A percentile compares a stretch with the other conserved stretches of the same genome.
Evolutionary conservation across 176 grass and related monocot species (phyloP).

Genomic region (Dendrocalamus sinicus): DNA sequence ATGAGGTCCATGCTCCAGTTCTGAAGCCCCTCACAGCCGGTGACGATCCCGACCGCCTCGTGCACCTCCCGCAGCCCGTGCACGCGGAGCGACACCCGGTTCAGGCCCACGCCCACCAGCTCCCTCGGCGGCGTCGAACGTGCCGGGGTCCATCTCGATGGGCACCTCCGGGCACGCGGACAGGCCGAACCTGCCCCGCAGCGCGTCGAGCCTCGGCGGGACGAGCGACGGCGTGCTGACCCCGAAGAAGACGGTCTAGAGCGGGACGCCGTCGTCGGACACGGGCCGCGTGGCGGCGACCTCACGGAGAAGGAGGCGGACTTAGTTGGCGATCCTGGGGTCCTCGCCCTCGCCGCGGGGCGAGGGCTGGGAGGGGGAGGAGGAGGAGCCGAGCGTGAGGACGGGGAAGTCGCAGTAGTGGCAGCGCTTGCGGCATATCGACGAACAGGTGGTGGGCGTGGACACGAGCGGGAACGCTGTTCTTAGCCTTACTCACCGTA

Average conservation of each 20-base stretch:
- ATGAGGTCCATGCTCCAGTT: conserved; percentile 99
- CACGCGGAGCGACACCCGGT: conserved; percentile 81
- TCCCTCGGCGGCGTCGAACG: conserved; percentile 60
- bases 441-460: too few relatives aligned
- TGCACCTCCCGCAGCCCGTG: conserved; percentile 74
- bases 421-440: conserved; percentile 66
- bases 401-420: conserved; percentile 95
- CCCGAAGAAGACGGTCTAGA: conserved; percentile 83
- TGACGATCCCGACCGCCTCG: conserved; percentile 68
- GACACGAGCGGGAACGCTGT: too few relatives aligned
- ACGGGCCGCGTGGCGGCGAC: conserved; percentile 55
- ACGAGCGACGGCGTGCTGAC: conserved; percentile 89
- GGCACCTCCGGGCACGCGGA: conserved; percentile 67
- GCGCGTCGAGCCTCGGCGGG: conserved; percentile 64
- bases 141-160: conserved; percentile 89
- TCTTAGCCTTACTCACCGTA: too few relatives aligned
- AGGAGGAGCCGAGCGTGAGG: conserved; percentile 70
- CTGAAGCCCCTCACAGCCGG: conserved; percentile 58
- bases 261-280: conserved; percentile 50
- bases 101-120: conserved; percentile 69
- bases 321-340: conserved; percentile 77
- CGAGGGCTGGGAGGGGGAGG: neutral
- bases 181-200: conserved; percentile 61
- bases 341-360: conserved; percentile 43
- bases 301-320: conserved; percentile 76